Evolutionary conservation across 1,139 yeast species (phyloP).

Genomic region (Spathaspora sp.): DNA sequence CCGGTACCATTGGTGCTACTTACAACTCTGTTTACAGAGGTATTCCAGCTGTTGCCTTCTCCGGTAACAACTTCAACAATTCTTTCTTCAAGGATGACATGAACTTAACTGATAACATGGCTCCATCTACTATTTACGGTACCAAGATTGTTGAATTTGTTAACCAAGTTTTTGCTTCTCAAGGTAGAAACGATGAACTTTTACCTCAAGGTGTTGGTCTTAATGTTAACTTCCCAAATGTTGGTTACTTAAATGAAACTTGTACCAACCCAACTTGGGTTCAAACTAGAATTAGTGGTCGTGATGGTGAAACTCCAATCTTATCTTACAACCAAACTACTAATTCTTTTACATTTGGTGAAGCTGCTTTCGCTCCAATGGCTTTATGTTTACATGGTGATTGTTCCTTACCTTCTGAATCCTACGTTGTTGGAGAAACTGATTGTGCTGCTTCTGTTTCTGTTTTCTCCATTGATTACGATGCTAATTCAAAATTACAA

Average conservation of each 20-base stretch:
- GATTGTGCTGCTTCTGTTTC: slow-evolving; percentile 37
- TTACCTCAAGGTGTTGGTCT: slow-evolving; percentile 43
- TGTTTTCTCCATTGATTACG: slow-evolving; percentile 43
- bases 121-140: slow-evolving; percentile 39
- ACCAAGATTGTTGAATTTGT: slow-evolving; percentile 33
- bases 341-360: slow-evolving; percentile 20
- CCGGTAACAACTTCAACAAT: slow-evolving; percentile 45
- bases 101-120: slow-evolving; percentile 28
- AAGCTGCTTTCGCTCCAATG: slow-evolving; percentile 19
- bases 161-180: slow-evolving; percentile 28
- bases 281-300: slow-evolving; percentile 38
- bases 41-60: slow-evolving; percentile 44
- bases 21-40: slow-evolving; percentile 44
- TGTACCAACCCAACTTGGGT: slow-evolving; percentile 37
- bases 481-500: slow-evolving; percentile 24
- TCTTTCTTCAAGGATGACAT: slow-evolving; percentile 41
- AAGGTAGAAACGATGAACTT: slow-evolving; percentile 24
- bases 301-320: slow-evolving; percentile 26
- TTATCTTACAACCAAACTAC: slow-evolving; percentile 32
- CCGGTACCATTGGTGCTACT: slow-evolving; percentile 51
- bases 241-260: slow-evolving; percentile 33
- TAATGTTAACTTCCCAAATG: slow-evolving; percentile 43
- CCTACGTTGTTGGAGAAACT: slow-evolving; percentile 20
- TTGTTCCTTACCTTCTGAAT: slow-evolving; percentile 39
- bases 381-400: slow-evolving; percentile 32